Percentiles rank a stretch among this genome's conserved stretches.
phyloP scores from a whole-genome alignment of 257 asterid genomes.

The Nicotiana paniculata region DNA sequence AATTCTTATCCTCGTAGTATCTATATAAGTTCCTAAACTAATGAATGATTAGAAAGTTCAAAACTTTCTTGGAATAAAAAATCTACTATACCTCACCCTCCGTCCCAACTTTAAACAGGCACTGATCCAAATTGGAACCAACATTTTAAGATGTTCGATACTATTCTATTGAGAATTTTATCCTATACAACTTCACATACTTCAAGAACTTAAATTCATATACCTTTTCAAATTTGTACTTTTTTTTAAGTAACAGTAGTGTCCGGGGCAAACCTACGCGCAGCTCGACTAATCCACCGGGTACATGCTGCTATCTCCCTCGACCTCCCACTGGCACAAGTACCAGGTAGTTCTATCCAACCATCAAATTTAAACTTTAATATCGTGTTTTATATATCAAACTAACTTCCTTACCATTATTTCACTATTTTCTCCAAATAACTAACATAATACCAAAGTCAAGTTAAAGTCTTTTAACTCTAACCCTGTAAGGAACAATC shows the following conservation, averaged over 20 bases:
- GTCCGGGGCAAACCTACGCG: no score
- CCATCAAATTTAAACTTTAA: background rate
- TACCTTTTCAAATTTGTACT: no score
- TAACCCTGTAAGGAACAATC: background rate
- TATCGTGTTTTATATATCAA: background rate
- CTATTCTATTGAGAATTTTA: background rate
- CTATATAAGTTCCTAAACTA: background rate
- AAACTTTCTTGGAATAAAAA: background rate
- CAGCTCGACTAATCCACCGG: no score
- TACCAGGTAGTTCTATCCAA: no score
- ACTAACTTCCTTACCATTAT: background rate
- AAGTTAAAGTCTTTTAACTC: background rate
- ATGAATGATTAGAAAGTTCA: background rate
- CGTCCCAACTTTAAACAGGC: background rate
- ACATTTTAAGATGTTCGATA: background rate
- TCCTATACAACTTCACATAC: background rate
- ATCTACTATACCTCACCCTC: background rate
- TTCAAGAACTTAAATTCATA: background rate
- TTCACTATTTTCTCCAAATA: background rate
- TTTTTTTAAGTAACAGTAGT: no score
- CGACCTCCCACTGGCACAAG: no score
- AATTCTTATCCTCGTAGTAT: background rate
- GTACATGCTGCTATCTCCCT: no score
- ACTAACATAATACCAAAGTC: background rate
- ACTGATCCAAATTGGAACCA: background rate